Base-by-base conservation (phyloP, 331 rosid species). In the Arachis monticola region DNA sequence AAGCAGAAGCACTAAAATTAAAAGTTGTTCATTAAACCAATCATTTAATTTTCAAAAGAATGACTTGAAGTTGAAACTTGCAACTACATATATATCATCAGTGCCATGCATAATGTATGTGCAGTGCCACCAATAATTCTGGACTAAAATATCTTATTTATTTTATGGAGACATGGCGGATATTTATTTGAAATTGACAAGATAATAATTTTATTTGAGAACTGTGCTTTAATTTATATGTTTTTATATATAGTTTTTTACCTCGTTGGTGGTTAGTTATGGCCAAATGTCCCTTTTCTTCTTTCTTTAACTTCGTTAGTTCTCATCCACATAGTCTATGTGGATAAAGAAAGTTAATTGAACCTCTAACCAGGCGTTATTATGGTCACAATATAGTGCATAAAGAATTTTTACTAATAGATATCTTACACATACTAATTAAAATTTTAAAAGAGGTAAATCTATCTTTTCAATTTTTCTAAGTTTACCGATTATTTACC, bases 91-190 rank as follows among this genome's bases (percentile, higher is more conserved):
- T 35, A 35, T 22, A 22, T 22, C 74, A 67, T 79, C 35, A 64
- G 57, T 70, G 48, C 41, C 41, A 41, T 66, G n/a, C 3, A 35
- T 72, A 44, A 56, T 58, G 12, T 32, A 3, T 69, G 75, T 5
- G 47, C 35, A 41, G 86, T 85, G 67, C 88, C 91, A 84, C 82
- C 74, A 74, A 77, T 77, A 62, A 79, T 84, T 70, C 48, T n/a
- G 52, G 78, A 77, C 10, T 5, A 67, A 62, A 82, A 82, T 82
- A 79, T 87, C 83, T 74, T 0, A 72, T 8, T 52, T 10, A 41
- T 51, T 44, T 60, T 46, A 45, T 72, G 27, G 8, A 32, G 3
- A 17, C 5, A 5, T 56, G 30, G 7, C 5, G 8, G 11, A 14
- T 7, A 8, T 2, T 5, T 4, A 56, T 5, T 6, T 17, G 61